Evolutionary conservation across 2,329 filamentous ascomycete species (phyloP).

Genomic region (Trichophyton rubrum): DNA sequence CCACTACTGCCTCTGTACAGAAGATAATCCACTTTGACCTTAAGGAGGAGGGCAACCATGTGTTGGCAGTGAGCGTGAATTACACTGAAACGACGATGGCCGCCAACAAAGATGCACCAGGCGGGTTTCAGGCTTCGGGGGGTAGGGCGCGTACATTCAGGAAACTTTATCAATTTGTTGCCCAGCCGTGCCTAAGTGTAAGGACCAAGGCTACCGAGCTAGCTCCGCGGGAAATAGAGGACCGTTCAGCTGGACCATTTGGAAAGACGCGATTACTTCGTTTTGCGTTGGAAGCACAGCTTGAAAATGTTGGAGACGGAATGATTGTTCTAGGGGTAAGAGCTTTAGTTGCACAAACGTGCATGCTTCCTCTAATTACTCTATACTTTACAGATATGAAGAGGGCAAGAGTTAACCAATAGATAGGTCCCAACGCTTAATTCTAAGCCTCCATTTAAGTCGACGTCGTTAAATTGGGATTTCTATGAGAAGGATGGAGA

Average conservation of each 20-base stretch:
- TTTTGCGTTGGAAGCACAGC: conserved; percentile 82
- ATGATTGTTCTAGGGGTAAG: conserved; percentile 61
- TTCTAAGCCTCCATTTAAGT: conserved; percentile 42
- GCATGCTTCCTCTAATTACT: background rate
- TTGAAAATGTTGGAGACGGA: conserved; percentile 87
- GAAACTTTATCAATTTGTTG: conserved; percentile 94
- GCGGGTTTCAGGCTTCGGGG: conserved; percentile 36
- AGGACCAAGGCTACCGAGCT: conserved; percentile 72
- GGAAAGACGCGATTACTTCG: conserved; percentile 30
- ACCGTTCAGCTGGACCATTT: conserved; percentile 34
- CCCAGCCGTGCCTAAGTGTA: conserved; percentile 78
- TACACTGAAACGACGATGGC: conserved; percentile 67
- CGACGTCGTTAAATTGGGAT: conserved; percentile 45
- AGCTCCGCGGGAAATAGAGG: conserved; percentile 34
- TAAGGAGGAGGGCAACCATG: conserved; percentile 87
- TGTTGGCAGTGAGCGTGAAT: conserved; percentile 82
- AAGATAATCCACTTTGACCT: conserved; percentile 74
- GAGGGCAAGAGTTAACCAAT: background rate
- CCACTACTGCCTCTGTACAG: conserved; percentile 51
- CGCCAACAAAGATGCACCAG: conserved; percentile 24
- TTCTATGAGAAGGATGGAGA: conserved; percentile 16
- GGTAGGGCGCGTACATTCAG: conserved; percentile 70
- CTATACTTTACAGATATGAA: background rate
- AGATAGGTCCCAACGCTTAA: conserved; percentile 36
- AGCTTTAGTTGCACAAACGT: conserved; percentile 10